These are phyloP conservation scores for Clavispora fructus DNA, from an alignment of 805 yeast species.

Conservation along the genomic window DNA sequence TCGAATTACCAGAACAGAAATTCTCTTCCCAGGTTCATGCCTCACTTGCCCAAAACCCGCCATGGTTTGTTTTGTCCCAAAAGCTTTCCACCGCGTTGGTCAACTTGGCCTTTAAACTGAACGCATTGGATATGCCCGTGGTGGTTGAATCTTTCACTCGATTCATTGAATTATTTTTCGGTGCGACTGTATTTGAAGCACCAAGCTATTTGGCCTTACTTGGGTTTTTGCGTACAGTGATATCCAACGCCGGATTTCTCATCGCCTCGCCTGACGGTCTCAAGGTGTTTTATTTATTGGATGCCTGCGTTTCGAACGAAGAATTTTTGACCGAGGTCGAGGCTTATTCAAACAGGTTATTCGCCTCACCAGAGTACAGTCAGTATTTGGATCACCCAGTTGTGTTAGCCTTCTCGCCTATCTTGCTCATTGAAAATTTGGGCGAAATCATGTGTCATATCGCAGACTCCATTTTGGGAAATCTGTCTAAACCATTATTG, in stretches of 20 bases:
- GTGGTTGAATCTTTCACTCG: slow-evolving; percentile 23
- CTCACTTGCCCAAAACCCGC: slow-evolving; percentile 21
- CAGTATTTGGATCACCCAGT: slow-evolving; percentile 21
- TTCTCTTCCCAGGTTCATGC: slow-evolving; percentile 36
- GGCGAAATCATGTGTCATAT: slow-evolving; percentile 33
- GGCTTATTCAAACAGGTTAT: slow-evolving; percentile 19
- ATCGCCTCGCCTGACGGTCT: slow-evolving; percentile 18
- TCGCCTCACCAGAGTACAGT: slow-evolving; percentile 8
- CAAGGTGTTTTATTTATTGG: slow-evolving; percentile 28
- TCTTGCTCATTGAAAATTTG: slow-evolving; percentile 30
- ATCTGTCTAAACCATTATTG: slow-evolving; percentile 20
- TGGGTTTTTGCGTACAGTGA: slow-evolving; percentile 32
- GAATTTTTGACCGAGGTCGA: slow-evolving; percentile 36
- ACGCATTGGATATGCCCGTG: slow-evolving; percentile 15
- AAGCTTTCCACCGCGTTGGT: slow-evolving; percentile 30
- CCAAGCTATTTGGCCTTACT: slow-evolving; percentile 31
- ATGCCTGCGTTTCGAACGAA: slow-evolving; percentile 31
- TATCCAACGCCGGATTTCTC: slow-evolving; percentile 23
- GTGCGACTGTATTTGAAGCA: slow-evolving; percentile 14
- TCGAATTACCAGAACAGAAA: slow-evolving; percentile 39
- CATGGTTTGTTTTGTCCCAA: slow-evolving; percentile 33
- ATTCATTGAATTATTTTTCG: slow-evolving; percentile 25
- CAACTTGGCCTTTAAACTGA: slow-evolving; percentile 24
- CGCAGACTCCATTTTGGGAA: slow-evolving; percentile 24
- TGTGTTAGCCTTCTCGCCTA: slow-evolving; percentile 28